Evolutionary conservation across 495 filamentous ascomycete genomes (phyloP).

Genomic region (Aspergillus olivimuriae): DNA sequence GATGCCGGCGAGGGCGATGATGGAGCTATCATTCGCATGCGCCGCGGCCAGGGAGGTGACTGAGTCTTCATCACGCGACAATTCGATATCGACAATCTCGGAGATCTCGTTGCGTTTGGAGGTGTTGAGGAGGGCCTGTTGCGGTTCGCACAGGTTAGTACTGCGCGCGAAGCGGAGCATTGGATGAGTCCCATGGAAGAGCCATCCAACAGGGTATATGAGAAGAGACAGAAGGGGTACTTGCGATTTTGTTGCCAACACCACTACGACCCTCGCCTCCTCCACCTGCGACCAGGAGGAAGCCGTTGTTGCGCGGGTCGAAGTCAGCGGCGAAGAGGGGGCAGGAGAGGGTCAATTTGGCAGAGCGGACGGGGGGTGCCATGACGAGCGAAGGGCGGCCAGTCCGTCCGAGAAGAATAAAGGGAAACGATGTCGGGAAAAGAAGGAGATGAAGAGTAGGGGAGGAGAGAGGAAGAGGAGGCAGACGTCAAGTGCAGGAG

Average conservation of each 20-base stretch:
- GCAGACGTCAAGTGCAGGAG: not conserved
- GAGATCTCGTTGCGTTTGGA: constrained; percentile 54
- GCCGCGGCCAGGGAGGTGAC: constrained; percentile 74
- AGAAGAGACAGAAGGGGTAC: constrained; percentile 25
- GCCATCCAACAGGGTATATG: too few species aligned
- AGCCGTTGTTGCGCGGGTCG: constrained; percentile 67
- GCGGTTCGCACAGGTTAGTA: not conserved
- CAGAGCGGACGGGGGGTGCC: constrained; percentile 49
- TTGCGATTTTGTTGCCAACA: constrained; percentile 84
- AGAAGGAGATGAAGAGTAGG: not conserved
- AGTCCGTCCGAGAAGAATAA: constrained; percentile 6
- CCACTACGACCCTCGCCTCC: constrained; percentile 81
- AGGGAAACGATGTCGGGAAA: constrained; percentile 2
- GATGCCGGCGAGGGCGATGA: constrained; percentile 71
- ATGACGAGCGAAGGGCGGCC: constrained; percentile 19
- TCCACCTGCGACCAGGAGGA: constrained; percentile 82
- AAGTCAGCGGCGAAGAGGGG: constrained; percentile 90
- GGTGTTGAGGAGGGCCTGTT: constrained; percentile 64
- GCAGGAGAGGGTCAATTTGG: constrained; percentile 70
- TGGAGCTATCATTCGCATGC: constrained; percentile 45
- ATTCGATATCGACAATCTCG: constrained; percentile 65
- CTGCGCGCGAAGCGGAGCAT: too few species aligned
- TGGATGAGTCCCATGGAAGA: not conserved
- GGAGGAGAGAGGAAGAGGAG: not conserved
- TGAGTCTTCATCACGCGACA: constrained; percentile 85